These are phyloP conservation scores for Epichloe scottii DNA, from an alignment of 2,329 filamentous ascomycete genomes.

Conservation along the genomic window DNA sequence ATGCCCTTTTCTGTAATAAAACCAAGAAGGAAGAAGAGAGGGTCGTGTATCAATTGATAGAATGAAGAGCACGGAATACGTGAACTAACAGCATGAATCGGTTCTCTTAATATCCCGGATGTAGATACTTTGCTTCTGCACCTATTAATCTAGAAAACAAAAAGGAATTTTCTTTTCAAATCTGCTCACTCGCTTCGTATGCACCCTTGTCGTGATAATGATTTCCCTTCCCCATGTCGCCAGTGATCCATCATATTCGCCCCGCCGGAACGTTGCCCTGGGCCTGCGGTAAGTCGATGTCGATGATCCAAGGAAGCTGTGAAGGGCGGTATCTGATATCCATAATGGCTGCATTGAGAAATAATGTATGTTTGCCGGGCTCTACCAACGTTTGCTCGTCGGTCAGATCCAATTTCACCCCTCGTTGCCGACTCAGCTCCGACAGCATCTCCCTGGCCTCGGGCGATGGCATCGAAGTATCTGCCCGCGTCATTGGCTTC, in stretches of 20 bases:
- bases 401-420: constrained; percentile 25
- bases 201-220: too few species aligned
- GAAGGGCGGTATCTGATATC: constrained; percentile 25
- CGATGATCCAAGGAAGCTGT: constrained; percentile 41
- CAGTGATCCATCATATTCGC: background rate
- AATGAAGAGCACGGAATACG: background rate
- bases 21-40: background rate
- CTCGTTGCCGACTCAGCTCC: constrained; percentile 16
- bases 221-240: too few species aligned
- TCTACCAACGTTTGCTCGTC: constrained; percentile 19
- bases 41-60: background rate
- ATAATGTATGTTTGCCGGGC: constrained; percentile 37
- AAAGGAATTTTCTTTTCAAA: background rate
- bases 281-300: constrained; percentile 27
- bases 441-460: constrained; percentile 10
- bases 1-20: background rate
- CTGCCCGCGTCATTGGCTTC: constrained; percentile 9
- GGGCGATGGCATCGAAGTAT: background rate
- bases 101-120: background rate
- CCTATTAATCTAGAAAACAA: background rate
- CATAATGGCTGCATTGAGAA: constrained; percentile 47
- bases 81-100: background rate
- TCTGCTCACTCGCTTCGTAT: background rate
- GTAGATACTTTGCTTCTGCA: constrained; percentile 2
- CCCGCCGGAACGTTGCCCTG: too few species aligned